Percentiles rank a stretch among this genome's conserved stretches.
Evolutionary conservation across 2,329 filamentous ascomycete species (phyloP).

Genomic region (Blastomyces gilchristii): DNA sequence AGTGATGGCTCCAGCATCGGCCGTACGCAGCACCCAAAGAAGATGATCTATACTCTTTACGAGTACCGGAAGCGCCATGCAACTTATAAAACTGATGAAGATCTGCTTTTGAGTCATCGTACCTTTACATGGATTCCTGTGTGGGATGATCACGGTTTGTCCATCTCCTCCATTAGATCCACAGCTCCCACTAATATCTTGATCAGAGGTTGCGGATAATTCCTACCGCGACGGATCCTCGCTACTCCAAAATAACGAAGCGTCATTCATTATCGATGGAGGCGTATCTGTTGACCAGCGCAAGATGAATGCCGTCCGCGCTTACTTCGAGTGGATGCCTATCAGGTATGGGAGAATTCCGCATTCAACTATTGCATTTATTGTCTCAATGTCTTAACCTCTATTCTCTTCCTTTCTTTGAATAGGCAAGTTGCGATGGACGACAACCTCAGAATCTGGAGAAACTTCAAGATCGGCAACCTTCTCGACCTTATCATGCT

Average conservation of each 20-base stretch:
- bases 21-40: conserved; percentile 41
- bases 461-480: conserved; percentile 54
- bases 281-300: conserved; percentile 57
- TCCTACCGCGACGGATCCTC: conserved; percentile 54
- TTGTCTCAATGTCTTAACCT: background rate
- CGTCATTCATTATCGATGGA: conserved; percentile 50
- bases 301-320: conserved; percentile 62
- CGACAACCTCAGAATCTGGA: conserved; percentile 58
- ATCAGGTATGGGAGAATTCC: conserved; percentile 31
- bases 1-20: conserved; percentile 28
- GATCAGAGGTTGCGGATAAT: conserved; percentile 51
- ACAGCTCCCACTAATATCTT: background rate
- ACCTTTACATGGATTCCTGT: conserved; percentile 53
- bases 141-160: conserved; percentile 50
- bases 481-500: conserved; percentile 58
- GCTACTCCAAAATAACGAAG: conserved; percentile 55
- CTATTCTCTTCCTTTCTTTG: background rate
- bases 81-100: conserved; percentile 3
- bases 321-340: conserved; percentile 58
- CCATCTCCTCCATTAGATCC: background rate
- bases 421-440: conserved; percentile 51
- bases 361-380: background rate
- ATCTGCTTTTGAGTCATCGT: conserved; percentile 16
- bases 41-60: conserved; percentile 39
- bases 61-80: conserved; percentile 42